Conservation (phyloP, 768 basidiomycete genomes). For the Tylopilus sp. region DNA sequence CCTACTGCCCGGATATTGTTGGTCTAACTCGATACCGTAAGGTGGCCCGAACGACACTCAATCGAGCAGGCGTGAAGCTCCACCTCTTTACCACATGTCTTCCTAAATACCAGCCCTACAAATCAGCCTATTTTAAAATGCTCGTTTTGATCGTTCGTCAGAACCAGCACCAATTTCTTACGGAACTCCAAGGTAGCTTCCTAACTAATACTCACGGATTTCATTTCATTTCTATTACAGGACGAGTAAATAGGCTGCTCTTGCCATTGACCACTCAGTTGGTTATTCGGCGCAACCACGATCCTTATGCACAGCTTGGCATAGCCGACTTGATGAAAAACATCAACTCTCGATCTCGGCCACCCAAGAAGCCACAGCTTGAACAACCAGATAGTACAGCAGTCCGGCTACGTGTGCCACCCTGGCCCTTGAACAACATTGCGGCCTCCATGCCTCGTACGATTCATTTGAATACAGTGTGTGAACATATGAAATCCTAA, state of each 20-base stretch:
- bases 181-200: slow-evolving; percentile 26
- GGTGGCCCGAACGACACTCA: slow-evolving; percentile 48
- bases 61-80: slow-evolving; percentile 37
- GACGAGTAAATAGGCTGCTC: slow-evolving; percentile 31
- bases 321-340: slow-evolving; percentile 31
- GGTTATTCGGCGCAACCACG: slow-evolving; percentile 26
- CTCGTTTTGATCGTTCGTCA: slow-evolving; percentile 38
- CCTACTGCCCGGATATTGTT: not conserved
- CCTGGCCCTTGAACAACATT: slow-evolving; percentile 24
- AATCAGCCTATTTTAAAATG: slow-evolving; percentile 48
- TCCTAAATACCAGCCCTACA: slow-evolving; percentile 37
- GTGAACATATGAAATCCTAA: slow-evolving; percentile 3
- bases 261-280: slow-evolving; percentile 32
- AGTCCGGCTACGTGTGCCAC: slow-evolving; percentile 14
- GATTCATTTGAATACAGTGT: slow-evolving; percentile 1
- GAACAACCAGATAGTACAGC: slow-evolving; percentile 13
- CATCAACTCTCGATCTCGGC: slow-evolving; percentile 11
- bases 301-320: slow-evolving; percentile 33
- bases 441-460: slow-evolving; percentile 38
- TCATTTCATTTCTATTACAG: slow-evolving; percentile 14
- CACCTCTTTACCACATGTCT: slow-evolving; percentile 48
- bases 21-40: slow-evolving; percentile 17
- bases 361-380: slow-evolving; percentile 16
- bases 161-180: slow-evolving; percentile 27
- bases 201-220: not conserved